Evolutionary conservation across 2,329 filamentous ascomycete species (phyloP).

Genomic region (Cordyceps fumosorosea): DNA sequence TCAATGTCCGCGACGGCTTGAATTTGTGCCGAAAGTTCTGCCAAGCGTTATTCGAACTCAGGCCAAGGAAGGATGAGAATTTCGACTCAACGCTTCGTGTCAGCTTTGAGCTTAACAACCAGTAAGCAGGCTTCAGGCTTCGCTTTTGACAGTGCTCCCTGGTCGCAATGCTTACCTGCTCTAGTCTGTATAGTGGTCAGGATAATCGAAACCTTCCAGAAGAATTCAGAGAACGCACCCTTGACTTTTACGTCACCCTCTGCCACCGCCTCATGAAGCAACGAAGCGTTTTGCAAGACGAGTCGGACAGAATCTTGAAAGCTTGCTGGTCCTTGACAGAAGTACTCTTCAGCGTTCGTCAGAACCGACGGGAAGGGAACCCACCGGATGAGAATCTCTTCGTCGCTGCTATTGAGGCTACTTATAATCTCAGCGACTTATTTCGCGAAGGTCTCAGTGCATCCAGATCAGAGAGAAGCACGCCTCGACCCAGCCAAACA

Average conservation of each 20-base stretch:
- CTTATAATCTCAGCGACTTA: slow-evolving; percentile 9
- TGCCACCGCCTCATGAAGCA: slow-evolving; percentile 98
- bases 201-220: slow-evolving; percentile 73
- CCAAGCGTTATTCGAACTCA: slow-evolving; percentile 81
- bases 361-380: slow-evolving; percentile 69
- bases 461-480: slow-evolving; percentile 76
- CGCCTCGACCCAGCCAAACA: slow-evolving; percentile 73
- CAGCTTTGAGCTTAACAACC: slow-evolving; percentile 92
- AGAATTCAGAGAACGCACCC: slow-evolving; percentile 77
- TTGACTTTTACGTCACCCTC: slow-evolving; percentile 91
- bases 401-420: slow-evolving; percentile 8
- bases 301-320: slow-evolving; percentile 76
- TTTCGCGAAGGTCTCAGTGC: slow-evolving; percentile 46
- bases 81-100: slow-evolving; percentile 84
- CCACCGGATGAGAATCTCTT: slow-evolving; percentile 75
- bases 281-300: slow-evolving; percentile 66
- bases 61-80: slow-evolving; percentile 68
- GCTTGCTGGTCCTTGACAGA: slow-evolving; percentile 89
- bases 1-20: slow-evolving; percentile 66
- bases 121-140: slow-evolving; percentile 42
- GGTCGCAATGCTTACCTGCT: not conserved
- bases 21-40: slow-evolving; percentile 90
- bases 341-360: slow-evolving; percentile 85
- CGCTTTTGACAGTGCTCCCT: not conserved
- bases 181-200: slow-evolving; percentile 78